These are phyloP conservation scores for Salix caprea DNA, from an alignment of 345 rosid species.

Conservation along the genomic window DNA sequence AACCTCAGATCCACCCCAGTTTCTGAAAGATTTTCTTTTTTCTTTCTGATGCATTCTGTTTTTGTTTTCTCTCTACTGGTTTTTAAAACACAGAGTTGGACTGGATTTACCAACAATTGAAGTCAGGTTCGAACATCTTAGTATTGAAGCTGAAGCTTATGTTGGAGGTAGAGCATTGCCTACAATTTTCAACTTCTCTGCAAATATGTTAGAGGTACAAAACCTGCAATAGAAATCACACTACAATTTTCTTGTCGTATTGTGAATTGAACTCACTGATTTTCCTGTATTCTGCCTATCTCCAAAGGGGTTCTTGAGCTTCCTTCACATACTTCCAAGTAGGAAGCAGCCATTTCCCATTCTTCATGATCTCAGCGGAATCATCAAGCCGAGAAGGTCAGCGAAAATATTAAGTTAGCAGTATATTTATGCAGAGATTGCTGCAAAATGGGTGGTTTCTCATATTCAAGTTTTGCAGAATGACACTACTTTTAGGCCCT, in stretches of 20 bases:
- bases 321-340: conserved; percentile 45
- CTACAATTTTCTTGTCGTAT: no score
- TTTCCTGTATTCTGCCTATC: neutral
- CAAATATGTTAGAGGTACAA: conserved; percentile 49
- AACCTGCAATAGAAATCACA: neutral
- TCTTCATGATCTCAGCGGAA: conserved; percentile 47
- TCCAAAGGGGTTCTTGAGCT: conserved; percentile 40
- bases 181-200: conserved; percentile 45
- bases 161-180: conserved; percentile 62
- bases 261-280: neutral
- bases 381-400: conserved; percentile 51
- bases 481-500: conserved; percentile 61
- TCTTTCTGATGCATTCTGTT: neutral
- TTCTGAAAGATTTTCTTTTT: neutral
- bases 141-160: conserved; percentile 58
- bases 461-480: conserved; percentile 26
- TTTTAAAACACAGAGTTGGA: conserved; percentile 55
- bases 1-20: neutral
- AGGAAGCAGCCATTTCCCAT: conserved; percentile 42
- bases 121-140: conserved; percentile 74
- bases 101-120: conserved; percentile 81
- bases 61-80: neutral
- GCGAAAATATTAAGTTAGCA: neutral
- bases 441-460: neutral
- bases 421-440: neutral